phyloP scores from a whole-genome alignment of 1,284 basidiomycete species.

The Exobasidium rhododendri region DNA sequence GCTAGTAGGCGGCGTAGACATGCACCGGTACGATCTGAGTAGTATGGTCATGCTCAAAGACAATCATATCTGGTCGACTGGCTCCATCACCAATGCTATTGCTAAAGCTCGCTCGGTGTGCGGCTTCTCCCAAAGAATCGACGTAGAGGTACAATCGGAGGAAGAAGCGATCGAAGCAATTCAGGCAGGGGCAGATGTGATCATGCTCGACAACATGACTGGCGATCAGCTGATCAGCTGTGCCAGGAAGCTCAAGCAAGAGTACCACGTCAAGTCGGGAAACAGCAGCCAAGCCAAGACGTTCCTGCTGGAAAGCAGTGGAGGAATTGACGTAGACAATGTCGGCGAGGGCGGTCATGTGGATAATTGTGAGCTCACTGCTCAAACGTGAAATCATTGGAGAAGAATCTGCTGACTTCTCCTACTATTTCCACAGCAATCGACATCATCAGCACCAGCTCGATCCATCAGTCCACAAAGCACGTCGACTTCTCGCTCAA shows the following conservation, averaged over 20 bases:
- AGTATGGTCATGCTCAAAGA: slow-evolving; percentile 99
- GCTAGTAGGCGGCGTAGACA: slow-evolving; percentile 94
- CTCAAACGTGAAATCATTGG: too few relatives aligned
- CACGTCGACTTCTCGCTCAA: slow-evolving; percentile 53
- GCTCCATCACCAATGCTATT: slow-evolving; percentile 62
- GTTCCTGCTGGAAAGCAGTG: slow-evolving; percentile 49
- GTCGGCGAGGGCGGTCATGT: slow-evolving; percentile 39
- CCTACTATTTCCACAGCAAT: too few relatives aligned
- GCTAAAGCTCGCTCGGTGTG: slow-evolving; percentile 79
- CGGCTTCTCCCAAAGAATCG: slow-evolving; percentile 86
- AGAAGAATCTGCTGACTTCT: neutral
- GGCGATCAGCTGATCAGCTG: slow-evolving; percentile 41
- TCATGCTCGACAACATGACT: slow-evolving; percentile 78
- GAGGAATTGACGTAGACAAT: slow-evolving; percentile 48
- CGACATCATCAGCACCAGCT: slow-evolving; percentile 49
- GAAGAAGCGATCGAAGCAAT: slow-evolving; percentile 93
- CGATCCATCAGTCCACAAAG: slow-evolving; percentile 53
- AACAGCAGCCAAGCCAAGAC: slow-evolving; percentile 17
- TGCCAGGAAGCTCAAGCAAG: slow-evolving; percentile 33
- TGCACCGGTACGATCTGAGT: slow-evolving; percentile 92
- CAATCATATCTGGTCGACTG: slow-evolving; percentile 94
- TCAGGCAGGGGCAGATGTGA: slow-evolving; percentile 88
- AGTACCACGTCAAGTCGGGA: slow-evolving; percentile 17
- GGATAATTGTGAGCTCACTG: slow-evolving; percentile 26
- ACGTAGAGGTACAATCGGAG: slow-evolving; percentile 87